Percentiles rank a stretch among this genome's conserved stretches.
Evolutionary conservation across 139 green algal genomes (phyloP).

Genomic region (Tetradesmus obliquus): DNA sequence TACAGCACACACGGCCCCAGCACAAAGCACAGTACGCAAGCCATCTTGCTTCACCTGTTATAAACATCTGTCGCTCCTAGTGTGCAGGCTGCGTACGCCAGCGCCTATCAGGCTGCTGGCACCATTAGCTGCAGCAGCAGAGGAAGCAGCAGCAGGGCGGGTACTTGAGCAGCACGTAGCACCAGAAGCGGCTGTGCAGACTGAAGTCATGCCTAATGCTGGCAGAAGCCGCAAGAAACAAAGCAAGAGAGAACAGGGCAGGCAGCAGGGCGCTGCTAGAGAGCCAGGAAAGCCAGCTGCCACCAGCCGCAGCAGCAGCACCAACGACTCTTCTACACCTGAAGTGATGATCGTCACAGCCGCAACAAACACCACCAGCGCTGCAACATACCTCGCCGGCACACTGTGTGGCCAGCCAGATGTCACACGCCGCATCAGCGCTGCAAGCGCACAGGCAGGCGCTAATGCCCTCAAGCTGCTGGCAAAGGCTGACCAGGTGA

Average conservation of each 20-base stretch:
- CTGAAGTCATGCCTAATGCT: neutral
- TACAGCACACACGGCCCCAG: no score
- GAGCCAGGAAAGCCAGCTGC: neutral
- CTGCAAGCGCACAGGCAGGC: neutral
- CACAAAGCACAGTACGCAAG: no score
- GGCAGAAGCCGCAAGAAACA: neutral
- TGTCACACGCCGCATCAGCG: neutral
- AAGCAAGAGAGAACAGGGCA: neutral
- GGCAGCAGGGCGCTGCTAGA: neutral
- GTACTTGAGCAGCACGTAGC: neutral
- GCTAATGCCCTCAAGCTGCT: neutral
- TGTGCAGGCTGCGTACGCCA: neutral
- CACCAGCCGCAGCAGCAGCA: neutral
- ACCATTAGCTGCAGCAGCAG: neutral
- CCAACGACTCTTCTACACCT: neutral
- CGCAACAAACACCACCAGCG: neutral
- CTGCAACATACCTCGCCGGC: neutral
- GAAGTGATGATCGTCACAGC: neutral
- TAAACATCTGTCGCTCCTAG: no score
- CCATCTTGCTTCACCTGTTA: no score
- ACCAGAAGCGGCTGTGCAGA: neutral
- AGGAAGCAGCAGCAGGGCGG: neutral
- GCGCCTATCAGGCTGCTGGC: neutral
- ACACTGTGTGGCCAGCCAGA: neutral
- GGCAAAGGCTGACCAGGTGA: neutral